Evolutionary conservation across 768 basidiomycete genomes (phyloP).

Genomic region (Naganishia randhawae): DNA sequence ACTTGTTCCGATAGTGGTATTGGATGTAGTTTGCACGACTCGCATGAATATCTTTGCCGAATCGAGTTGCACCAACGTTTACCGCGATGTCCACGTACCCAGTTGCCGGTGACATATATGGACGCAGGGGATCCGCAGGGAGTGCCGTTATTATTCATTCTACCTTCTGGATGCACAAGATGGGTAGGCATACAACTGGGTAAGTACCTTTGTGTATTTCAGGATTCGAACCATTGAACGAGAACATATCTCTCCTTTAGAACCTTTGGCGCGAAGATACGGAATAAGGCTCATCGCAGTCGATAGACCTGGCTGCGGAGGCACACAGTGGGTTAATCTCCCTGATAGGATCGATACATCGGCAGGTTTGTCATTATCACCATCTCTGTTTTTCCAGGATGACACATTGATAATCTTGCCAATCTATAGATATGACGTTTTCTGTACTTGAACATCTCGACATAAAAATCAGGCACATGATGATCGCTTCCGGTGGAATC

Average conservation of each 20-base stretch:
- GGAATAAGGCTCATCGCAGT: constrained; percentile 41
- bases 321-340: constrained; percentile 36
- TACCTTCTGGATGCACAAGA: constrained; percentile 41
- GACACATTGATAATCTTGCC: neutral
- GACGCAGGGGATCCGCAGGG: constrained; percentile 43
- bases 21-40: constrained; percentile 13
- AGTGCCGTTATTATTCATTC: constrained; percentile 36
- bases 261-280: constrained; percentile 38
- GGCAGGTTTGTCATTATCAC: constrained; percentile 33
- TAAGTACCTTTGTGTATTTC: neutral
- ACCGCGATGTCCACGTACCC: constrained; percentile 37
- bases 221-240: too few species aligned
- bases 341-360: constrained; percentile 35
- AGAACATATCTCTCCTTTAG: constrained; percentile 24
- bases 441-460: constrained; percentile 41
- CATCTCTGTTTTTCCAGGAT: neutral
- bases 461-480: constrained; percentile 34
- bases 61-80: constrained; percentile 37
- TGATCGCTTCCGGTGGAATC: constrained; percentile 42
- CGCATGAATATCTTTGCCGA: constrained; percentile 32
- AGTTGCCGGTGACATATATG: constrained; percentile 37
- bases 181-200: constrained; percentile 36
- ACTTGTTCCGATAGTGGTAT: neutral
- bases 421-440: constrained; percentile 36
- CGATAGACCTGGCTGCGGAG: constrained; percentile 44